Conservation (phyloP, 345 rosid genomes). For the Theobroma cacao region DNA sequence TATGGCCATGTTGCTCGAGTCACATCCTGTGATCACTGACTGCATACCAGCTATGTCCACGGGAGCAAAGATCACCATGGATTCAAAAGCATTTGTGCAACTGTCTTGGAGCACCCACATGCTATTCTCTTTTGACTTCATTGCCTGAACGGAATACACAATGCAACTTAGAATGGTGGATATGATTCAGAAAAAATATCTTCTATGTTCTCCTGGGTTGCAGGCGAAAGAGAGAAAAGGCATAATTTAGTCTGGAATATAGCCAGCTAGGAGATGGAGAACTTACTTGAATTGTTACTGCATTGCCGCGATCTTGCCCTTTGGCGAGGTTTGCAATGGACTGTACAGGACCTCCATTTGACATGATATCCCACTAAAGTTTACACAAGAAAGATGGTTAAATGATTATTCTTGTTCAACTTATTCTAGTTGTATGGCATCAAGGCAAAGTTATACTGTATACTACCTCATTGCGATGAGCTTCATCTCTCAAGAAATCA, state of each 20-base stretch:
- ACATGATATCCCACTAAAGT: conserved; percentile 85
- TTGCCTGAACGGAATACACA: conserved; percentile 40
- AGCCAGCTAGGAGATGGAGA: not conserved
- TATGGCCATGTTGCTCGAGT: conserved; percentile 76
- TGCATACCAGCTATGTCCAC: conserved; percentile 81
- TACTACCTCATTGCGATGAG: conserved; percentile 76
- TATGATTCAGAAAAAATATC: not conserved
- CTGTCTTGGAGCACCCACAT: conserved; percentile 87
- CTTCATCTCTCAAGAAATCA: conserved; percentile 87
- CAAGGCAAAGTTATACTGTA: conserved; percentile 11
- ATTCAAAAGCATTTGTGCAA: conserved; percentile 83
- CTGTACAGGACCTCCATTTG: conserved; percentile 63
- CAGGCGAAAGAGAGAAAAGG: not conserved
- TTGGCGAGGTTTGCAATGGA: conserved; percentile 76
- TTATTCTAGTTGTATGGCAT: not conserved
- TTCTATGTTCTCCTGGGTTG: not conserved
- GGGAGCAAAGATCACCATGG: conserved; percentile 74
- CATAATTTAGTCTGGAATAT: not conserved
- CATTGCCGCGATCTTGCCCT: conserved; percentile 94
- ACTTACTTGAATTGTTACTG: conserved; percentile 75
- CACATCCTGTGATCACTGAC: conserved; percentile 82
- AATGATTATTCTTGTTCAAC: not conserved
- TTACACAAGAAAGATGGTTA: conserved; percentile 10
- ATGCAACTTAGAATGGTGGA: not conserved
- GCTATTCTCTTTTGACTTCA: conserved; percentile 69